phyloP scores from a whole-genome alignment of 345 rosid species.

The Sapria himalayana region DNA sequence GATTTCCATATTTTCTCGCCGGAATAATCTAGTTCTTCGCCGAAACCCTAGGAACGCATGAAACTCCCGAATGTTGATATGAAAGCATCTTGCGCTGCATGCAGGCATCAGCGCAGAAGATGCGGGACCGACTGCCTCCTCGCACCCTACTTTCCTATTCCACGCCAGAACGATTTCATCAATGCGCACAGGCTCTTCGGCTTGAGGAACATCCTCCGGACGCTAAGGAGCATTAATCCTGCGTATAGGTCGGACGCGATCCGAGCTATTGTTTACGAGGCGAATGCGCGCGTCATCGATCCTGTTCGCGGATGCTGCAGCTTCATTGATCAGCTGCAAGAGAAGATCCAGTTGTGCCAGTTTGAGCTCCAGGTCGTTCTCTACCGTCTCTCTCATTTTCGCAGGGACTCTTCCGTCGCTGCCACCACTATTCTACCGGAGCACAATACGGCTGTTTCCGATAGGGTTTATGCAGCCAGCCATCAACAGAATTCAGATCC shows the following conservation, averaged over 20 bases:
- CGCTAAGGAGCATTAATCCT: constrained; percentile 40
- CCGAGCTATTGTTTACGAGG: constrained; percentile 66
- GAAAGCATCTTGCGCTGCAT: constrained; percentile 97
- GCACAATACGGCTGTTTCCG: no score
- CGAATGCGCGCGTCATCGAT: constrained; percentile 70
- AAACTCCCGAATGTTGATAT: no score
- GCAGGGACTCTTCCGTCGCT: no score
- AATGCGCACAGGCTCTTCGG: constrained; percentile 91
- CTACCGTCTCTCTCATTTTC: constrained; percentile 34
- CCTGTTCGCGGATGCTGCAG: constrained; percentile 70
- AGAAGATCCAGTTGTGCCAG: constrained; percentile 39
- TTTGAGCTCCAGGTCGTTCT: constrained; percentile 63
- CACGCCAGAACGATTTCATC: constrained; percentile 63
- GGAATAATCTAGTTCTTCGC: no score
- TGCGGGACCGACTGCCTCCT: constrained; percentile 87
- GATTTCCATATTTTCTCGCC: no score
- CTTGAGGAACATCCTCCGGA: constrained; percentile 74
- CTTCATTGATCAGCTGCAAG: constrained; percentile 44
- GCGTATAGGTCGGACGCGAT: constrained; percentile 65
- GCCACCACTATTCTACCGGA: no score
- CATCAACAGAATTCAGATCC: no score
- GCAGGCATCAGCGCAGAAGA: constrained; percentile 88
- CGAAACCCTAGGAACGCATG: no score
- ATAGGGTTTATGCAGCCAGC: no score
- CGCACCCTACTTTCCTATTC: constrained; percentile 90